Conservation (phyloP, 2,329 filamentous ascomycete species). For the Hypomyces rosellus region DNA sequence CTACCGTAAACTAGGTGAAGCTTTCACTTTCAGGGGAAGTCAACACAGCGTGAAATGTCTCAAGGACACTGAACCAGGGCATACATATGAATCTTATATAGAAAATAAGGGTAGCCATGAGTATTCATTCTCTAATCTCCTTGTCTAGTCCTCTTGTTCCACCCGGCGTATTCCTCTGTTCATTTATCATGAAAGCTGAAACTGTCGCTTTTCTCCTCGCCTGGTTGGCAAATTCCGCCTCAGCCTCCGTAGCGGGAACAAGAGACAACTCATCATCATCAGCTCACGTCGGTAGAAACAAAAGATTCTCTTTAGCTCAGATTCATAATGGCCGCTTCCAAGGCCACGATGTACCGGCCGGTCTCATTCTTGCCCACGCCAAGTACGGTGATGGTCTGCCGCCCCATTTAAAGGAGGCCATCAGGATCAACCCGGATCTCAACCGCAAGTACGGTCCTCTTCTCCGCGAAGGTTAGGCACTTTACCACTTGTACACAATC, state of each 20-base stretch:
- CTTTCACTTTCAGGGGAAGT: too few relatives aligned
- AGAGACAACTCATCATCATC: neutral
- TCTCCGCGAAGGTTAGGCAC: slow-evolving; percentile 3
- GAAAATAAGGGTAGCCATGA: too few relatives aligned
- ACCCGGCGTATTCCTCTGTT: too few relatives aligned
- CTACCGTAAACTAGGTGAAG: too few relatives aligned
- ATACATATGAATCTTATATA: too few relatives aligned
- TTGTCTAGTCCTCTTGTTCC: too few relatives aligned
- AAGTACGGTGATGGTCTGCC: slow-evolving; percentile 33
- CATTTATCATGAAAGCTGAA: too few relatives aligned
- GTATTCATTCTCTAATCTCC: too few relatives aligned
- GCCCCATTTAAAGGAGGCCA: slow-evolving; percentile 18
- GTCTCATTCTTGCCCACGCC: slow-evolving; percentile 26
- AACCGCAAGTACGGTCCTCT: slow-evolving; percentile 18
- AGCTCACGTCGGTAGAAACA: neutral
- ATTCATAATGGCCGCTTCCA: slow-evolving; percentile 29
- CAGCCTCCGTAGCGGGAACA: slow-evolving; percentile 4
- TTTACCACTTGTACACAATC: too few relatives aligned
- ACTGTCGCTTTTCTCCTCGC: too few relatives aligned
- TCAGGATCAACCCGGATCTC: slow-evolving; percentile 18
- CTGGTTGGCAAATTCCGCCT: neutral
- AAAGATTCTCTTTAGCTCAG: slow-evolving; percentile 24
- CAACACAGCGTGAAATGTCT: too few relatives aligned
- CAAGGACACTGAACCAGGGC: too few relatives aligned
- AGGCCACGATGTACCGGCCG: slow-evolving; percentile 25